Percentiles rank a stretch among this genome's conserved stretches.
Evolutionary conservation across 495 filamentous ascomycete species (phyloP).

Genomic region (Aspergillus nanangensis): DNA sequence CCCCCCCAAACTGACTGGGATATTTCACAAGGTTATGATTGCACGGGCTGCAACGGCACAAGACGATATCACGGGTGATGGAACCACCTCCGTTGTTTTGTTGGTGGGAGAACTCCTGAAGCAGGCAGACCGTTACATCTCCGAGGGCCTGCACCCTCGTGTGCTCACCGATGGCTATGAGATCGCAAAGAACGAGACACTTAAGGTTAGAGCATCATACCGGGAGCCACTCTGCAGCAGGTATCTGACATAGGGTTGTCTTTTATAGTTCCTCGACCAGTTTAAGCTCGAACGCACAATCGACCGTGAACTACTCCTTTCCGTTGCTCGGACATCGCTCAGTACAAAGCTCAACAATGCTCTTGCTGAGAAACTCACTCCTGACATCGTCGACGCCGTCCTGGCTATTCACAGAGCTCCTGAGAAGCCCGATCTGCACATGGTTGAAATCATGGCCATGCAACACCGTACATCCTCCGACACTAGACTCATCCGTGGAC

Average conservation of each 20-base stretch:
- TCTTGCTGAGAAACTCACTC: slow-evolving; percentile 86
- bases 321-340: slow-evolving; percentile 89
- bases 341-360: slow-evolving; percentile 88
- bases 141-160: slow-evolving; percentile 89
- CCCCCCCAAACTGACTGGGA: slow-evolving; percentile 20
- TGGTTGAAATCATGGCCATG: slow-evolving; percentile 99
- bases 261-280: slow-evolving; percentile 75
- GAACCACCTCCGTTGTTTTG: slow-evolving; percentile 93
- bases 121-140: slow-evolving; percentile 92
- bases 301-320: slow-evolving; percentile 89
- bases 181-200: slow-evolving; percentile 85
- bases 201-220: slow-evolving; percentile 56
- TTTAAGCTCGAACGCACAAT: slow-evolving; percentile 87
- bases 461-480: slow-evolving; percentile 95
- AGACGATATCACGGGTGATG: slow-evolving; percentile 97
- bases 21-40: slow-evolving; percentile 75
- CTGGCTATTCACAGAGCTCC: slow-evolving; percentile 87
- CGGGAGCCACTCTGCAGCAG: no score
- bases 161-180: slow-evolving; percentile 98
- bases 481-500: slow-evolving; percentile 88
- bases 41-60: slow-evolving; percentile 95
- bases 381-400: slow-evolving; percentile 92
- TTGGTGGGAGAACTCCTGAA: slow-evolving; percentile 95
- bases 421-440: slow-evolving; percentile 93
- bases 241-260: no score